These are phyloP conservation scores for Kwoniella shandongensis DNA, from an alignment of 768 basidiomycete species.

Conservation along the genomic window DNA sequence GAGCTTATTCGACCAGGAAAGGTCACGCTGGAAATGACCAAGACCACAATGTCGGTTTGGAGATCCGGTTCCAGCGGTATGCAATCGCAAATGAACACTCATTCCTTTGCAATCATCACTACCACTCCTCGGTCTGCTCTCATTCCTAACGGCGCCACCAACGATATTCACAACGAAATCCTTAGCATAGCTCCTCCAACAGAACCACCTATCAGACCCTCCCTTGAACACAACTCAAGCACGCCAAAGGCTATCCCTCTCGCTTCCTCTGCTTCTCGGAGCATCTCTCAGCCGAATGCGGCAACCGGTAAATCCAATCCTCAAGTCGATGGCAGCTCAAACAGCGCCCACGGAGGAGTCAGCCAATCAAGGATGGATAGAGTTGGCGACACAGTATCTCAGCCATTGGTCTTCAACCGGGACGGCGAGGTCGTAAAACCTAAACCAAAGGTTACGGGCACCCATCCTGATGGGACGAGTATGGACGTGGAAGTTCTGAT, in stretches of 20 bases:
- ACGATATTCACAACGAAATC: too few species aligned
- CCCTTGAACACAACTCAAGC: too few species aligned
- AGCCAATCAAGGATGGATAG: too few species aligned
- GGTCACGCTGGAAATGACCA: conserved; percentile 40
- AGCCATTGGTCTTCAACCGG: conserved; percentile 26
- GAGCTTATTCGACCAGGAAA: conserved; percentile 26
- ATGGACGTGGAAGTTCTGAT: conserved; percentile 41
- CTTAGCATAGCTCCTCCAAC: too few species aligned
- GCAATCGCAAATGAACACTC: conserved; percentile 19
- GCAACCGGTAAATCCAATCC: not conserved
- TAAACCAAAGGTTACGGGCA: not conserved
- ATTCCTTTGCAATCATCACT: conserved; percentile 42
- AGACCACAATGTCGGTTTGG: conserved; percentile 34
- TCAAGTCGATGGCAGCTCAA: not conserved
- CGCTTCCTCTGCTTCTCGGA: not conserved
- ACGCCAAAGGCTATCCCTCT: too few species aligned
- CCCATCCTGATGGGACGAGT: conserved; percentile 7
- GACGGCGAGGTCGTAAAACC: conserved; percentile 34
- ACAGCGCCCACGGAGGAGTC: too few species aligned
- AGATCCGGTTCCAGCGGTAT: conserved; percentile 2
- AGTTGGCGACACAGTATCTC: too few species aligned
- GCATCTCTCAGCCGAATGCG: not conserved
- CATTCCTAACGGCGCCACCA: not conserved
- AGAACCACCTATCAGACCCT: too few species aligned
- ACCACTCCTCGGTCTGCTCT: conserved; percentile 32